Percentiles rank a stretch among this genome's conserved stretches.
Conservation (phyloP, 1,139 yeast genomes). For the Saccharomycopsis crataegensis region DNA sequence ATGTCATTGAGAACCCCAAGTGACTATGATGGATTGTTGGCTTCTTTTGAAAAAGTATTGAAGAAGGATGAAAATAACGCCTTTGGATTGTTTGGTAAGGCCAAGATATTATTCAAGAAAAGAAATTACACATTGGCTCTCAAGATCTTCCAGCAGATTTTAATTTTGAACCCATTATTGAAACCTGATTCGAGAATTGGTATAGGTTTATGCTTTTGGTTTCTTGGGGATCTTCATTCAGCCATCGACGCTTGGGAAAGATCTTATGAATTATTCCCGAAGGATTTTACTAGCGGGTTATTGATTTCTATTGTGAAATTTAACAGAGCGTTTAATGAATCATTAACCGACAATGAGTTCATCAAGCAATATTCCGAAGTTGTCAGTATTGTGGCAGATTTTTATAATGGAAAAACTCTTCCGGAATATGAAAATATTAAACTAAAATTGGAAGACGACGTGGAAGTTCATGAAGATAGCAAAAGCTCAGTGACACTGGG, state of each 20-base stretch:
- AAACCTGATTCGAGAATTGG: conserved; percentile 94
- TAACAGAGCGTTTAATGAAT: conserved; percentile 51
- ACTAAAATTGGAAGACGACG: not conserved
- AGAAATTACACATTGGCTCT: conserved; percentile 70
- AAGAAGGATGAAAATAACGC: conserved; percentile 45
- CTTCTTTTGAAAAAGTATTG: conserved; percentile 49
- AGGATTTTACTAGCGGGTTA: conserved; percentile 55
- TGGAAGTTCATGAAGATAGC: not conserved
- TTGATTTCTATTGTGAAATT: conserved; percentile 63
- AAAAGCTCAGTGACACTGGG: not conserved
- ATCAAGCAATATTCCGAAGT: conserved; percentile 42
- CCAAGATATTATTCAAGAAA: conserved; percentile 67
- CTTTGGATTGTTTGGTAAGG: conserved; percentile 78
- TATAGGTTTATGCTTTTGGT: conserved; percentile 92
- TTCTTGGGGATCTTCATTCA: conserved; percentile 65
- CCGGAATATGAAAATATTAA: conserved; percentile 9
- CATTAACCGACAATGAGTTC: conserved; percentile 56
- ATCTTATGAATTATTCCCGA: conserved; percentile 57
- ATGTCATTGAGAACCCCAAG: conserved; percentile 34
- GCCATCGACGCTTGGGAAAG: conserved; percentile 83
- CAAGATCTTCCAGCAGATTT: conserved; percentile 74
- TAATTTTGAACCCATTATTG: conserved; percentile 67
- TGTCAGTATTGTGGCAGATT: conserved; percentile 24
- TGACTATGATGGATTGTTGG: conserved; percentile 59
- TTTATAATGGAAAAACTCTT: conserved; percentile 23